Evolutionary conservation across 2,329 filamentous ascomycete genomes (phyloP).

Genomic region (Colletotrichum lupini): DNA sequence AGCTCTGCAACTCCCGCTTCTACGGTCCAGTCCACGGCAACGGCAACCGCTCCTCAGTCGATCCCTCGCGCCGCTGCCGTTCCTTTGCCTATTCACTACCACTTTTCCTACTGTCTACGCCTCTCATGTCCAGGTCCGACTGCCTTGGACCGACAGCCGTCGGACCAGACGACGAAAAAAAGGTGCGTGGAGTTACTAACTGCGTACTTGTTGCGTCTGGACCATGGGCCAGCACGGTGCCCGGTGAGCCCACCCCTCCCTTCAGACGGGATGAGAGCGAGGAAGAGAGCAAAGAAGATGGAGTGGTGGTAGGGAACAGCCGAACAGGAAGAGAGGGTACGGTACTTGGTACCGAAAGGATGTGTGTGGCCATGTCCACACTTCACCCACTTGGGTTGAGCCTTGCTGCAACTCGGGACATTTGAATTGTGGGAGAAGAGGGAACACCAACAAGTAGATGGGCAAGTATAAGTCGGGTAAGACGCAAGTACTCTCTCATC

Average conservation of each 20-base stretch:
- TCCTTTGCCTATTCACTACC: constrained; percentile 7
- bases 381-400: constrained; percentile 23
- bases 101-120: constrained; percentile 6
- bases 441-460: constrained; percentile 13
- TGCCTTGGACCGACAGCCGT: constrained; percentile 34
- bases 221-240: constrained; percentile 8
- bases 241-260: constrained; percentile 20
- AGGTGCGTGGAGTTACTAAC: constrained; percentile 30
- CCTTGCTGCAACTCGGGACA: constrained; percentile 14
- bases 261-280: constrained; percentile 6
- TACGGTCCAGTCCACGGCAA: neutral
- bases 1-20: constrained; percentile 34
- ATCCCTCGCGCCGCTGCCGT: constrained; percentile 2
- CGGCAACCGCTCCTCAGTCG: constrained; percentile 1
- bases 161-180: neutral
- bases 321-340: neutral
- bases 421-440: neutral
- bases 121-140: constrained; percentile 16
- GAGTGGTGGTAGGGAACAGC: neutral
- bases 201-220: constrained; percentile 20
- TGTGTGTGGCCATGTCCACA: constrained; percentile 4
- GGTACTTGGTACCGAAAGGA: too few relatives aligned
- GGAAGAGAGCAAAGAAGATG: neutral
- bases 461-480: constrained; percentile 14
- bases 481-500: constrained; percentile 24